Conservation (phyloP, 2,329 filamentous ascomycete species). For the Lachnellula cervina region DNA sequence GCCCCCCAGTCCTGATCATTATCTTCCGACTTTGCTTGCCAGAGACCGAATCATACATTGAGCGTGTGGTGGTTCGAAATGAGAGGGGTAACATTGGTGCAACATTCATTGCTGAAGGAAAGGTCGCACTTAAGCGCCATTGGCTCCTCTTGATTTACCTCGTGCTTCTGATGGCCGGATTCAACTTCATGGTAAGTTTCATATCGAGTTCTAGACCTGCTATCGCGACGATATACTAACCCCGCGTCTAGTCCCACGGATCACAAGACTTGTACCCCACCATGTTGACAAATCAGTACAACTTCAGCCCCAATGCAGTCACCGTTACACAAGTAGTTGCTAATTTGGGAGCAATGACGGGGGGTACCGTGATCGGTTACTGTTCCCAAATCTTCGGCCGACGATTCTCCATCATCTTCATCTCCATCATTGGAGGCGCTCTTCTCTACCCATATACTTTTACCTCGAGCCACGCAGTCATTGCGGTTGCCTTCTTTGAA, state of each 20-base stretch:
- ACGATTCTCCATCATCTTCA: conserved; percentile 62
- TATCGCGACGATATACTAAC: conserved; percentile 16
- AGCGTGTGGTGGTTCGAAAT: conserved; percentile 60
- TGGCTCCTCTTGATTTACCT: conserved; percentile 79
- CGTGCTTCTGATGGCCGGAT: conserved; percentile 81
- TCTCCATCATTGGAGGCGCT: conserved; percentile 63
- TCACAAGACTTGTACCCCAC: conserved; percentile 53
- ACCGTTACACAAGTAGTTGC: conserved; percentile 69
- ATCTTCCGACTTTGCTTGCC: conserved; percentile 70
- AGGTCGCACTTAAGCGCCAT: conserved; percentile 71
- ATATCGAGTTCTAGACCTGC: conserved; percentile 52
- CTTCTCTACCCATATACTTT: conserved; percentile 83
- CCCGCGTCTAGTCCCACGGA: conserved; percentile 30
- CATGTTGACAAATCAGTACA: conserved; percentile 53
- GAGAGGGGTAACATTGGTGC: conserved; percentile 55
- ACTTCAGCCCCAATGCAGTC: conserved; percentile 38
- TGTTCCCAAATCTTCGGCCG: conserved; percentile 65
- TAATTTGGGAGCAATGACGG: conserved; percentile 64
- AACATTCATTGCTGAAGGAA: conserved; percentile 71
- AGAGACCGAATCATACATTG: conserved; percentile 69
- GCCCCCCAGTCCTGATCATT: conserved; percentile 76
- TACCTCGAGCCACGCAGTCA: conserved; percentile 55
- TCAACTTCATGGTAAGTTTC: conserved; percentile 82
- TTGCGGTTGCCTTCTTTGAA: conserved; percentile 79
- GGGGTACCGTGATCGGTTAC: conserved; percentile 64